Evolutionary conservation across 345 rosid species (phyloP), one percentile per base, ranked within the genome.

Genomic region (Garcia nutans): DNA sequence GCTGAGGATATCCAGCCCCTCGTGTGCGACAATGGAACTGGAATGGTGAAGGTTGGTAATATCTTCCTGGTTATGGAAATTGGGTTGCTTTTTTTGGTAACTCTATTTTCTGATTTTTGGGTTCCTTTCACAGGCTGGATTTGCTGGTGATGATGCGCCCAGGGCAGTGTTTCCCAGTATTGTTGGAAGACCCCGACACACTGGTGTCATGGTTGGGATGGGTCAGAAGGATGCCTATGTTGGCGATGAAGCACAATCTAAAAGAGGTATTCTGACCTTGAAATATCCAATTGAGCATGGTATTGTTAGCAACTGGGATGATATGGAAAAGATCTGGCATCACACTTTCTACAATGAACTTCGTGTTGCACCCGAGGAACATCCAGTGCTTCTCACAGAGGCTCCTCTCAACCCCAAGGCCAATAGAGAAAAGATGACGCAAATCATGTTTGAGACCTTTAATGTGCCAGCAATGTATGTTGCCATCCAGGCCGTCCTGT

Each of bases 1-100:
- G 87, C 87, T 19, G 98, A 93, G 89, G 98, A 93, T 73, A 93
- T 93, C 80, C 93, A 89, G 78, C 93, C 93, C 74, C 91, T 89
- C 2, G 93, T 89, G 13, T 89, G 93, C 6, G 93, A 89, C 87
- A 89, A 89, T 86, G 92, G 92, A 75, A 89, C 92, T 31, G 92
- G 92, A 74, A 89, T 87, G 93, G 93, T 89, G 71, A 89, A 89
- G 91, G 93, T 89, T 41, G 65, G 93, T 77, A 6, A 60, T 70
- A 3, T 42, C 52, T 68, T 52, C 23, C 9, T 28, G 3, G 24
- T 0, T 12, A 10, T 6, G 22, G 26, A 20, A 20, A 44, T 33
- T 19, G 31, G 3, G 31, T 58, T 37, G 3, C 24, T 11, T 26
- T 0, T 63, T 64, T 55, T 47, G n/a, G 10, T 57, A 1, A 6